phyloP scores from a whole-genome alignment of 1,284 basidiomycete genomes.

The Ceratobasidium sp. region DNA sequence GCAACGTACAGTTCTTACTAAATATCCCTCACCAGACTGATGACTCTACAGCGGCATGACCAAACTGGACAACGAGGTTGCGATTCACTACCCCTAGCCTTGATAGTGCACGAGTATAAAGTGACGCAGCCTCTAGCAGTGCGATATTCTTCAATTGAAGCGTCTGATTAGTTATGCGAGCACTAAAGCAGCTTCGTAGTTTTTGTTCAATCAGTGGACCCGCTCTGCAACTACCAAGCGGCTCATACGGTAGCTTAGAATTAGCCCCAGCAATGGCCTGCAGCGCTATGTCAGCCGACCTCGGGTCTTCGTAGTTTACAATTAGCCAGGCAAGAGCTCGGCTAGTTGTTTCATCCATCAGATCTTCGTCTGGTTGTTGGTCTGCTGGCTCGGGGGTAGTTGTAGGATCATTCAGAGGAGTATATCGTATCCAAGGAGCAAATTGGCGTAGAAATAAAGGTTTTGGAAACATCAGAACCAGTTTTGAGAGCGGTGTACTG shows the following conservation, averaged over 20 bases:
- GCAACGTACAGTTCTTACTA: too few species aligned
- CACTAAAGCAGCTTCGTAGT: neutral
- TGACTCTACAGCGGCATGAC: neutral
- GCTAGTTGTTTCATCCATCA: slow-evolving; percentile 18
- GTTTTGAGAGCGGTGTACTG: slow-evolving; percentile 2
- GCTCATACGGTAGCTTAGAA: neutral
- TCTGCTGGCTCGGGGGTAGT: neutral
- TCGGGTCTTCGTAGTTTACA: slow-evolving; percentile 7
- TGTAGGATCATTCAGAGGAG: neutral
- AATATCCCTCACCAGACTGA: too few species aligned
- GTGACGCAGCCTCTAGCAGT: neutral
- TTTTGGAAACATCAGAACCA: neutral
- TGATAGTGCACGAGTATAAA: neutral
- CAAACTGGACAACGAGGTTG: too few species aligned
- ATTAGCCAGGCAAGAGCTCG: slow-evolving; percentile 27
- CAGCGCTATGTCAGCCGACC: slow-evolving; percentile 20
- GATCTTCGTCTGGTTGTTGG: neutral
- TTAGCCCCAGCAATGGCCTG: slow-evolving; percentile 31
- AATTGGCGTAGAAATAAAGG: neutral
- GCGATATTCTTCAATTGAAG: neutral
- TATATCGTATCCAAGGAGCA: too few species aligned
- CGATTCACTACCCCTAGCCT: too few species aligned
- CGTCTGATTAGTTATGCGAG: neutral
- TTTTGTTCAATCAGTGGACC: neutral
- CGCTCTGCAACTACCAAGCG: neutral